These are phyloP conservation scores for Conidiobolus coronatus DNA, from an alignment of 371 early-diverging fungal species.

Conservation along the genomic window DNA sequence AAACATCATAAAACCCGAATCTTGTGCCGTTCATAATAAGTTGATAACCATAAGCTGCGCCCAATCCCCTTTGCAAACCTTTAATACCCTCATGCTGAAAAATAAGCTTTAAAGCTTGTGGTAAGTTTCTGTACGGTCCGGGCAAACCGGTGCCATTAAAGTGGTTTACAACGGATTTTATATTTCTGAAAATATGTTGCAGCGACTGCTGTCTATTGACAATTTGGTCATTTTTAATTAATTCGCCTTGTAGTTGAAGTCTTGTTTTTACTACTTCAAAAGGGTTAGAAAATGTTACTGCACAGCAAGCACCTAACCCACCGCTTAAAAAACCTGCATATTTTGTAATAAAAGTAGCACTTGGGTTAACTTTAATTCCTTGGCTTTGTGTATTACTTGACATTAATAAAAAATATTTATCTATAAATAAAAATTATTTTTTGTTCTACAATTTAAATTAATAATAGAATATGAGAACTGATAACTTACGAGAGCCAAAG, in stretches of 20 bases:
- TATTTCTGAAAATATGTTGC: too few relatives aligned
- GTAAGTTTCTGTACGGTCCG: slow-evolving; percentile 55
- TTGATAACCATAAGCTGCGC: slow-evolving; percentile 83
- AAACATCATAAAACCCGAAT: slow-evolving; percentile 74
- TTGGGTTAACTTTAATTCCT: slow-evolving; percentile 7
- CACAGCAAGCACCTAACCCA: slow-evolving; percentile 64
- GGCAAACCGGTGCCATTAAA: slow-evolving; percentile 17
- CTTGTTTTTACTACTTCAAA: slow-evolving; percentile 89
- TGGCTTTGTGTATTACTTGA: too few relatives aligned
- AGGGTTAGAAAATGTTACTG: slow-evolving; percentile 87
- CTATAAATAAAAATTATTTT: too few relatives aligned
- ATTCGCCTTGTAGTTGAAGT: slow-evolving; percentile 86
- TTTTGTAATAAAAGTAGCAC: slow-evolving; percentile 3
- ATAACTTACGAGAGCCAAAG: too few relatives aligned
- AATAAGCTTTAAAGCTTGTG: slow-evolving; percentile 56
- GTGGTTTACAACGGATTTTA: slow-evolving; percentile 15
- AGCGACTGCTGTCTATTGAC: too few relatives aligned
- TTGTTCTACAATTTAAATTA: too few relatives aligned
- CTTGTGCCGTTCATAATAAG: slow-evolving; percentile 80
- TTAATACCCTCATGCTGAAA: slow-evolving; percentile 57
- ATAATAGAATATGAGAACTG: too few relatives aligned
- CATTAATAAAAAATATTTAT: too few relatives aligned
- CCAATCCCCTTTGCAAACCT: slow-evolving; percentile 75
- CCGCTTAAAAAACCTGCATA: slow-evolving; percentile 36
- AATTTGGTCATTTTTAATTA: slow-evolving; percentile 16